phyloP scores from a whole-genome alignment of 2,329 filamentous ascomycete species.

The Pestalotiopsis sp. region DNA sequence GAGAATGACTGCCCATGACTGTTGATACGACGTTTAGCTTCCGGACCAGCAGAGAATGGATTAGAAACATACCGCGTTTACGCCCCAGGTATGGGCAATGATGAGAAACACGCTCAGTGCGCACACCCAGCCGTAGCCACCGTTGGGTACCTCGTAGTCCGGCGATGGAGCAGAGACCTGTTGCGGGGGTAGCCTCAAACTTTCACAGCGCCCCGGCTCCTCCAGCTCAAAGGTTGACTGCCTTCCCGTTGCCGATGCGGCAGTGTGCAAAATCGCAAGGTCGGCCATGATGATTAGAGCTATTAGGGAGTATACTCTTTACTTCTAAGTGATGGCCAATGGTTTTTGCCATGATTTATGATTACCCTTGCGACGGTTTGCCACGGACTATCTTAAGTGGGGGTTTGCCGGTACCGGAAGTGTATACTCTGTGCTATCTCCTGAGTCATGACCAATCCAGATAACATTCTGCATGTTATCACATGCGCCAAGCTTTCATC shows the following conservation, averaged over 20 bases:
- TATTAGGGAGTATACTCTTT: neutral
- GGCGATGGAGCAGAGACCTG: neutral
- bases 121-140: slow-evolving; percentile 56
- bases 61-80: slow-evolving; percentile 32
- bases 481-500: no score
- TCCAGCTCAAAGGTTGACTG: neutral
- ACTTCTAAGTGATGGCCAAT: neutral
- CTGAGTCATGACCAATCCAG: neutral
- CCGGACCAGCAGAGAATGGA: neutral
- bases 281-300: neutral
- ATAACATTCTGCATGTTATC: no score
- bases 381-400: neutral
- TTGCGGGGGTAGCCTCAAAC: neutral
- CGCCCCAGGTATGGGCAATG: slow-evolving; percentile 40
- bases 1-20: slow-evolving; percentile 56
- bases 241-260: neutral
- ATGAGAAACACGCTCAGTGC: slow-evolving; percentile 34
- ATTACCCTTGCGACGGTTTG: neutral
- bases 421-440: neutral
- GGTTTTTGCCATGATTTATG: neutral
- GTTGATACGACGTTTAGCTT: neutral
- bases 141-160: slow-evolving; percentile 45
- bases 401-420: neutral
- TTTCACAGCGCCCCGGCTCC: neutral
- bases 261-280: neutral